Evolutionary conservation across 1,284 basidiomycete species (phyloP), one percentile per base, ranked within the genome.

Genomic region (Fomitopsis schrenkii): DNA sequence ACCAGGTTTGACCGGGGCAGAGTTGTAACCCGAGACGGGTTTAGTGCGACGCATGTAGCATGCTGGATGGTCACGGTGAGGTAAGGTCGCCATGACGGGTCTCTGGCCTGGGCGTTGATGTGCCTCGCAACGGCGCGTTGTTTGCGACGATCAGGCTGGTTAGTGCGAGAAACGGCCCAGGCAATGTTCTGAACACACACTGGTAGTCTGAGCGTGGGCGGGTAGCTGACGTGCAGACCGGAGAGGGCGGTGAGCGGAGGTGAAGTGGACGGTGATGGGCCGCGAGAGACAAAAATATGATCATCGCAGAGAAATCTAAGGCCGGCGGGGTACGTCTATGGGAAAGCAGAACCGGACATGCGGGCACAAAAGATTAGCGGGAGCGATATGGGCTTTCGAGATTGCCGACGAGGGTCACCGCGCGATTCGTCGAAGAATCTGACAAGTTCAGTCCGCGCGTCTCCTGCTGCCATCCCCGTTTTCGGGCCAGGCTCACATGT

Each of bases 331-430:
- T 15, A 53, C n/a, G 19, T 35, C 9, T 26, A 53, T 36, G 50
- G 50, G 33, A 15, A 36, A n/a, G 30, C 7, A 19, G 50, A 5
- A 6, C 50, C 33, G 15, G 12, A 15, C 5, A 30, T 35, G 33
- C 50, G 50, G 50, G 50, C 17, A 14, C 14, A 38, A 38, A 53
- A 36, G 15, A 53, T 53, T 53, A 19, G 50, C 50, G 50, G 50
- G 15, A 22, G 10, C 17, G 35, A 56, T 40, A 44, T 44, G 30
- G 12, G 42, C 12, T 14, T 6, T 7, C 6, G 17, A 35, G 56
- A 59, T 59, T 52, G 48, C 58, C 58, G 58, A 40, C 33, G 2
- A 38, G 48, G 19, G 48, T 54, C 52, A 30, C 19, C n/a, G 52
- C 52, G 52, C 35, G 58, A 22, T 50, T 22, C 22, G 22, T 22